Evolutionary conservation across 192 early-diverging fungal species (phyloP).

Genomic region (Coemansia sp.): DNA sequence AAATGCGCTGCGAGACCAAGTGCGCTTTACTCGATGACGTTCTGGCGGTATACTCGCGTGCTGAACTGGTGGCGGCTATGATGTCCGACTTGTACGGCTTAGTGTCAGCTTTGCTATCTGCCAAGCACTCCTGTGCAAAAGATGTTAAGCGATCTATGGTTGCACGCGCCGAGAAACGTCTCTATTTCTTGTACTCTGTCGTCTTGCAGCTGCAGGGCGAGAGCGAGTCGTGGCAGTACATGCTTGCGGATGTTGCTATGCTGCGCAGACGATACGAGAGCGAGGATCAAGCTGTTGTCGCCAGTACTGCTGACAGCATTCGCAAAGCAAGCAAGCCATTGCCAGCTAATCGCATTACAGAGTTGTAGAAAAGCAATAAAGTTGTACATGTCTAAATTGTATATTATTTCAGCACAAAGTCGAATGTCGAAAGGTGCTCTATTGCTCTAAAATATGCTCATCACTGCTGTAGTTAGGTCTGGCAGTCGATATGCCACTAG

Average conservation of each 20-base stretch:
- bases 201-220: slow-evolving; percentile 32
- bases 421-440: neutral
- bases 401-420: neutral
- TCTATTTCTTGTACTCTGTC: slow-evolving; percentile 39
- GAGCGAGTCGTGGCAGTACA: slow-evolving; percentile 41
- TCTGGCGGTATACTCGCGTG: slow-evolving; percentile 16
- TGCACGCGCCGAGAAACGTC: slow-evolving; percentile 19
- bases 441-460: neutral
- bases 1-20: slow-evolving; percentile 20
- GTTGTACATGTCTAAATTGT: slow-evolving; percentile 29
- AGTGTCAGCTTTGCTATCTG: slow-evolving; percentile 9
- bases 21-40: slow-evolving; percentile 30
- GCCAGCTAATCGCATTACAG: neutral
- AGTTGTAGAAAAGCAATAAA: slow-evolving; percentile 19
- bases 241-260: slow-evolving; percentile 38
- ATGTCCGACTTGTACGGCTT: slow-evolving; percentile 38
- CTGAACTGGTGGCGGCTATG: slow-evolving; percentile 29
- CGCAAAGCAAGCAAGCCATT: neutral
- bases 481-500: slow-evolving; percentile 26
- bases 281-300: slow-evolving; percentile 23
- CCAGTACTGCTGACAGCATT: neutral
- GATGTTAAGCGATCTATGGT: slow-evolving; percentile 9
- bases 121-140: neutral
- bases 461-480: slow-evolving; percentile 16
- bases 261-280: slow-evolving; percentile 33